Conservation (phyloP, 2,329 filamentous ascomycete species). For the Pleoardoris graminearum region DNA sequence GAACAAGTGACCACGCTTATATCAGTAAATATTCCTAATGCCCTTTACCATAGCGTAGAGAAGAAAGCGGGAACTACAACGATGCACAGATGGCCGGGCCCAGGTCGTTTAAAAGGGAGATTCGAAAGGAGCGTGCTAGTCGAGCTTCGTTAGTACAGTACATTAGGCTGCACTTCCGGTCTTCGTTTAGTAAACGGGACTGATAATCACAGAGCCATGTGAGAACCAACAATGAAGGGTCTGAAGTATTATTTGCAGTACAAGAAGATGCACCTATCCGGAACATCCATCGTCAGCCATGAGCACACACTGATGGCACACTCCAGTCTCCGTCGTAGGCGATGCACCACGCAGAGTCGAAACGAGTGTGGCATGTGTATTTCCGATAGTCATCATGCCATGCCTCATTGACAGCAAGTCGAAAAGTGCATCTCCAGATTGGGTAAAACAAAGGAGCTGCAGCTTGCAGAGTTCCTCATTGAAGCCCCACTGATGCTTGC, state of each 20-base stretch:
- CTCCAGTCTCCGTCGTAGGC: not conserved
- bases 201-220: not conserved
- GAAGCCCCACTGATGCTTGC: not conserved
- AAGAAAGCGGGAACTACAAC: too few relatives aligned
- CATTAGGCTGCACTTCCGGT: not conserved
- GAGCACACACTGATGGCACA: not conserved
- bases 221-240: slow-evolving; percentile 3
- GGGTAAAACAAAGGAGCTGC: slow-evolving; percentile 2
- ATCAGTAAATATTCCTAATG: too few relatives aligned
- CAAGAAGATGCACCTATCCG: slow-evolving; percentile 12
- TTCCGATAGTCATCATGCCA: not conserved
- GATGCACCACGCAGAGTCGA: not conserved
- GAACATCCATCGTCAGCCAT: slow-evolving; percentile 2
- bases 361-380: not conserved
- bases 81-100: too few relatives aligned
- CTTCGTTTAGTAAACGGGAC: not conserved
- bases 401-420: not conserved
- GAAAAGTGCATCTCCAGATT: not conserved
- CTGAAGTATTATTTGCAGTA: slow-evolving; percentile 25
- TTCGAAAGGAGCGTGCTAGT: slow-evolving; percentile 1
- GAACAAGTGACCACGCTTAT: too few relatives aligned
- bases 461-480: not conserved
- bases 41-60: too few relatives aligned
- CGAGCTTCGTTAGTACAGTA: not conserved
- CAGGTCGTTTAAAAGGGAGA: not conserved